Base-by-base conservation (phyloP, 176 grass and related monocot genomes). In the Rhynchospora breviuscula region DNA sequence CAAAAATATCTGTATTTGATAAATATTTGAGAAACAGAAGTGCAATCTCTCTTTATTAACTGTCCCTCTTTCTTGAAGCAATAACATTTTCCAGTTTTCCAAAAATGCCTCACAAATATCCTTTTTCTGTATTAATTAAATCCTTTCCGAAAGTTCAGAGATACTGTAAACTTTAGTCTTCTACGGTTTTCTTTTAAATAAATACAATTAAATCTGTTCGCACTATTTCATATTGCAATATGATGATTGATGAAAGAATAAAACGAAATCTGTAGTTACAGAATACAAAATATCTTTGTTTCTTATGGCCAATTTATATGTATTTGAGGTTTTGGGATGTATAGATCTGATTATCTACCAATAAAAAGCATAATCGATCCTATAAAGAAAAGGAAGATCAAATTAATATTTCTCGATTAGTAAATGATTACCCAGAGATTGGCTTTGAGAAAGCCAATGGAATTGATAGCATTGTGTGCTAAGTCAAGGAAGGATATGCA, bases 401-500 rank as follows among this genome's bases (percentile, higher is more conserved):
- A 65, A 53, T 23, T 43, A 44, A 10, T 11, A 62, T 12, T 82
- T 82, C 23, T 4, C 49, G 17, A 63, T 66, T 11, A 65, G 45
- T 49, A 82, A 61, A 54, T 29, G 0, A 82, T 87, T 88, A 97
- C 94, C 94, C 94, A 97, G 57, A 97, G 86, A 63, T 94, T 97
- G 73, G 91, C 94, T 92, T 89, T 97, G 12, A 97, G 70, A 88
- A 97, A 97, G 29, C 94, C 94, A 86, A 97, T 86, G 8, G 94
- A 90, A 48, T 94, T 89, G 72, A 97, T 82, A 90, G 94, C 88
- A 78, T 94, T 92, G 80, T 97, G 93, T 82, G 91, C 88, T 90
- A 97, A 86, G 90, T 97, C 94, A 77, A 97, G 93, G 83, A 97
- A 97, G 49, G 94, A 97, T 83, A 97, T 94, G 91, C 94, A 90